Evolutionary conservation across 2,329 filamentous ascomycete species (phyloP).

Genomic region (Scytalidium sp.): DNA sequence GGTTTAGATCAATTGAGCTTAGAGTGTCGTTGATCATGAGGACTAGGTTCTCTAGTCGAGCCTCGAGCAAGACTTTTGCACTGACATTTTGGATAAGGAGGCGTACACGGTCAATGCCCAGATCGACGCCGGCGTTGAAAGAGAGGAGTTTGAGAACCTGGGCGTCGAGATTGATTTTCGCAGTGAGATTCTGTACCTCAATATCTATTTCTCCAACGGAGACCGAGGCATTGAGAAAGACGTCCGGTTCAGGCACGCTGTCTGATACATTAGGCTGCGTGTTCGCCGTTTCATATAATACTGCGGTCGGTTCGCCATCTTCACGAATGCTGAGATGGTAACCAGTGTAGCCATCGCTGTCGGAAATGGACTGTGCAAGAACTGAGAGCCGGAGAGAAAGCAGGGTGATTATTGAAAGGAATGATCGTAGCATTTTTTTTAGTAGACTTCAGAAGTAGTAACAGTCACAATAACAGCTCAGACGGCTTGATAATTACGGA

Average conservation of each 20-base stretch:
- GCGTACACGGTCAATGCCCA: constrained; percentile 53
- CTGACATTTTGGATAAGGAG: constrained; percentile 56
- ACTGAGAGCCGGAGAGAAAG: constrained; percentile 24
- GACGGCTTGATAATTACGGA: not conserved
- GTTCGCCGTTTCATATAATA: constrained; percentile 50
- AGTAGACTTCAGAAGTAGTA: not conserved
- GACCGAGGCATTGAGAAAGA: constrained; percentile 57
- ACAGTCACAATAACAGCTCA: not conserved
- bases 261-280: constrained; percentile 41
- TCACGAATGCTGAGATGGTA: constrained; percentile 45
- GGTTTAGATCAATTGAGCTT: constrained; percentile 57
- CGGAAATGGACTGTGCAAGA: constrained; percentile 23
- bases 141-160: constrained; percentile 55
- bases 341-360: constrained; percentile 46
- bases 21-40: constrained; percentile 57
- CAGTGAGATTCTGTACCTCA: constrained; percentile 56
- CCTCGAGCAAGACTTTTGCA: constrained; percentile 57
- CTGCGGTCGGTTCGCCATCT: constrained; percentile 46
- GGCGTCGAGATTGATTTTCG: constrained; percentile 58
- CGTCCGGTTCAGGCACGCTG: constrained; percentile 48
- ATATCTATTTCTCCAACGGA: constrained; percentile 57
- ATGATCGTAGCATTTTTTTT: not conserved
- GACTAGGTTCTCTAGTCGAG: constrained; percentile 57
- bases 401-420: constrained; percentile 13
- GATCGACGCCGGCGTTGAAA: constrained; percentile 60